Conservation (phyloP, 257 asterid species). For the Galeopsis tetrahit region DNA sequence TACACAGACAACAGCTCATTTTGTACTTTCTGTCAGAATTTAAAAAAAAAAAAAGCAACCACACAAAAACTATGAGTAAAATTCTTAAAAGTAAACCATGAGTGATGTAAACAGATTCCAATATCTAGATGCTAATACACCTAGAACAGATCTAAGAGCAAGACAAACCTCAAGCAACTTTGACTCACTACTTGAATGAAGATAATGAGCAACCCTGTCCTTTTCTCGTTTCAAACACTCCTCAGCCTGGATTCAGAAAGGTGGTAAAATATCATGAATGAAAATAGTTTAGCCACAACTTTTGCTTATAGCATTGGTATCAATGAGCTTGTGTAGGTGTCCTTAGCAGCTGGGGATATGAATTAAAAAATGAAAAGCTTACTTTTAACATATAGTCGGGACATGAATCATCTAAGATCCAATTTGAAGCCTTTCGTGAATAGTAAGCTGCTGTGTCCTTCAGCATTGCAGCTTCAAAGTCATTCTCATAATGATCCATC, state of each 20-base stretch:
- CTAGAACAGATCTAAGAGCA: conserved; percentile 28
- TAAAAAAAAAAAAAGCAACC: not conserved
- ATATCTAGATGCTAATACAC: conserved; percentile 24
- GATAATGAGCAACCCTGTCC: conserved; percentile 94
- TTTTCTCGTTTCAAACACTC: conserved; percentile 88
- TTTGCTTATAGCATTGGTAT: not conserved
- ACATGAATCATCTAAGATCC: conserved; percentile 98
- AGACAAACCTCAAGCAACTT: conserved; percentile 93
- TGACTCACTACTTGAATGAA: conserved; percentile 92
- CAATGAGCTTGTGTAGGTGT: not conserved
- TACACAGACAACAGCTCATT: conserved; percentile 88
- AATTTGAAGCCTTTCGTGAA: conserved; percentile 95
- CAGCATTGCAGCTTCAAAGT: conserved; percentile 88
- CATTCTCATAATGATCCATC: conserved; percentile 85
- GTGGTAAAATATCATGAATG: conserved; percentile 23
- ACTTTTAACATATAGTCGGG: conserved; percentile 97
- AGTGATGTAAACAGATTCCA: conserved; percentile 13
- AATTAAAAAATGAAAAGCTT: conserved; percentile 2
- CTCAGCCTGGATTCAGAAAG: conserved; percentile 67
- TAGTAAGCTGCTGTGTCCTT: conserved; percentile 90
- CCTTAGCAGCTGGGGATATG: not conserved
- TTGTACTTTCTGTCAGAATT: conserved; percentile 69
- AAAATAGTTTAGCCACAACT: conserved; percentile 1
- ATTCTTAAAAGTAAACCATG: not conserved
- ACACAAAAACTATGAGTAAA: not conserved